These are phyloP conservation scores for Breynia disticha DNA, from an alignment of 441 rosid genomes.

Conservation along the genomic window DNA sequence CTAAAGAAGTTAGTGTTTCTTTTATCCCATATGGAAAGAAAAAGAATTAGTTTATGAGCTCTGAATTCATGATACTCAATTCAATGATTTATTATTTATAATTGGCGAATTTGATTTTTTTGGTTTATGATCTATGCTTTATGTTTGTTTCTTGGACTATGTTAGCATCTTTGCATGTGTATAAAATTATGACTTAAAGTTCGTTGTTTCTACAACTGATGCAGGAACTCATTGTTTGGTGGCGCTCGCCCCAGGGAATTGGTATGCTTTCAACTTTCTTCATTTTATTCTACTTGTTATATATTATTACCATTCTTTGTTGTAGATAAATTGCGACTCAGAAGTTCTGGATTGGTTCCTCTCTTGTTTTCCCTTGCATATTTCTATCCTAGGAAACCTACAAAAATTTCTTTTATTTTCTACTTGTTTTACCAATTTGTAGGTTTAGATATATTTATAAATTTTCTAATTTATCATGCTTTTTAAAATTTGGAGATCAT, in stretches of 20 bases:
- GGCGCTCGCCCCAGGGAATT: constrained; percentile 18
- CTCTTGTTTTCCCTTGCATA: too few relatives aligned
- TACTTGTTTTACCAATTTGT: too few relatives aligned
- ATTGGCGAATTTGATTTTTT: not conserved
- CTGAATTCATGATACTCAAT: not conserved
- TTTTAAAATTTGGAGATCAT: not conserved
- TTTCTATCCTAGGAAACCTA: too few relatives aligned
- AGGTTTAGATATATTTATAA: not conserved
- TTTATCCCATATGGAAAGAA: too few relatives aligned
- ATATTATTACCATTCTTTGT: not conserved
- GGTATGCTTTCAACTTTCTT: constrained; percentile 5
- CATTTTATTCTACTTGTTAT: not conserved
- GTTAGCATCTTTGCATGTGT: not conserved
- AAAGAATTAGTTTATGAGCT: too few relatives aligned
- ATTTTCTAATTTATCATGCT: not conserved
- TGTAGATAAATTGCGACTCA: too few relatives aligned
- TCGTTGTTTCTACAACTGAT: constrained; percentile 4
- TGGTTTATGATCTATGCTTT: not conserved
- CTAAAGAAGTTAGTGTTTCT: too few relatives aligned
- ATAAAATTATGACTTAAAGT: not conserved
- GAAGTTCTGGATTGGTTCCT: too few relatives aligned
- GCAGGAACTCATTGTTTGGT: constrained; percentile 20
- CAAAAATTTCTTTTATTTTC: too few relatives aligned
- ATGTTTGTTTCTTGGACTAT: not conserved
- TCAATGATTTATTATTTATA: not conserved